These are phyloP conservation scores for Cercospora sp. DNA, from an alignment of 2,329 filamentous ascomycete genomes.

Conservation along the genomic window DNA sequence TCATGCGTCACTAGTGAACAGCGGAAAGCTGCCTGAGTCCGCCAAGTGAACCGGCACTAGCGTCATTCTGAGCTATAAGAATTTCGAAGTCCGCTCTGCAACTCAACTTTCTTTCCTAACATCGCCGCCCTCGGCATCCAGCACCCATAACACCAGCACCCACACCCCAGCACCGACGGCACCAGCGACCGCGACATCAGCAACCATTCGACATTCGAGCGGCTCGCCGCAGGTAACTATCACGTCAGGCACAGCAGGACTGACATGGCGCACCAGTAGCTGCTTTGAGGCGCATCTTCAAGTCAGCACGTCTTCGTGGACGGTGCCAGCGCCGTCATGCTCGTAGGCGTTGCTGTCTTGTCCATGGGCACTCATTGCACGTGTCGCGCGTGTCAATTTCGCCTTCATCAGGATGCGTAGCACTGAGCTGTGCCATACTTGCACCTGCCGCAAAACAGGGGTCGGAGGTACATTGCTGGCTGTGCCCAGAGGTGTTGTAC, in stretches of 20 bases:
- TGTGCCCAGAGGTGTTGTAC: constrained; percentile 7
- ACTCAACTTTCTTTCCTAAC: neutral
- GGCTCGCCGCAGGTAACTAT: neutral
- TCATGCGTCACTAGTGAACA: neutral
- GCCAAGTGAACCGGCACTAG: neutral
- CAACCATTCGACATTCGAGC: neutral
- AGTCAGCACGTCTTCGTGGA: neutral
- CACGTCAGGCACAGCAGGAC: neutral
- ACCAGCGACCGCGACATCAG: neutral
- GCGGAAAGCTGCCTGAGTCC: neutral
- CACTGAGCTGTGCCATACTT: neutral
- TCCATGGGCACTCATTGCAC: neutral
- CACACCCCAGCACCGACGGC: neutral
- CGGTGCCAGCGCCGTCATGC: neutral
- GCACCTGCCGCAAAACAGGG: neutral
- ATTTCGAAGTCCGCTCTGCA: neutral
- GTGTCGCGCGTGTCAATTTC: neutral
- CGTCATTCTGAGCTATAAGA: neutral
- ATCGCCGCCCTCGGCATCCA: neutral
- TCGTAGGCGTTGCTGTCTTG: neutral
- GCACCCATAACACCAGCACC: neutral
- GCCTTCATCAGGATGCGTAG: neutral
- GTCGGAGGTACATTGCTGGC: constrained; percentile 7
- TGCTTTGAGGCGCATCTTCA: neutral
- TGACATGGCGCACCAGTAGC: neutral